Percentiles rank a stretch among this genome's conserved stretches.
phyloP scores from a whole-genome alignment of 2,329 filamentous ascomycete genomes.

The Epichloe baconii region DNA sequence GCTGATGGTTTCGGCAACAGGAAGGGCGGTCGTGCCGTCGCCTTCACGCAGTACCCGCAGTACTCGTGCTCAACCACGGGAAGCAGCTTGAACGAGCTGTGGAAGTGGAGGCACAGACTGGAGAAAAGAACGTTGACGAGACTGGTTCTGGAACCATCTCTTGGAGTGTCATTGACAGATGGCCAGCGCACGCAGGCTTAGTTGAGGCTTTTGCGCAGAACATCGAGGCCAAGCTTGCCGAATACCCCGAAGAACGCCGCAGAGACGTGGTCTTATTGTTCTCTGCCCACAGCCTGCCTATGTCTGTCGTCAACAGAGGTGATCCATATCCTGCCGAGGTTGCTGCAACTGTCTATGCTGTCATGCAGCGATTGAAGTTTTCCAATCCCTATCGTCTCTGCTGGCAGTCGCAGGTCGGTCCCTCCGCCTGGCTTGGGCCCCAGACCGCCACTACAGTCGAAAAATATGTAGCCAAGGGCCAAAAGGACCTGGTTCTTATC shows the following conservation, averaged over 20 bases:
- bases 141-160: constrained; percentile 56
- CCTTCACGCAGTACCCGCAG: constrained; percentile 96
- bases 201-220: constrained; percentile 88
- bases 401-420: constrained; percentile 97
- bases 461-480: constrained; percentile 78
- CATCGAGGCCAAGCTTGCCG: constrained; percentile 71
- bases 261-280: constrained; percentile 79
- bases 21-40: constrained; percentile 82
- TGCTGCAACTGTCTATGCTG: constrained; percentile 86
- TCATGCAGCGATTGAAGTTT: constrained; percentile 85
- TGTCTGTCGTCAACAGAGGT: constrained; percentile 92
- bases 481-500: constrained; percentile 81
- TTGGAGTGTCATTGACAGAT: constrained; percentile 97
- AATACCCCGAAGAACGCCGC: constrained; percentile 71
- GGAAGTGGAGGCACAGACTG: constrained; percentile 87
- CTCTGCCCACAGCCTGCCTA: constrained; percentile 89
- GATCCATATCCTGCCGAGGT: constrained; percentile 95
- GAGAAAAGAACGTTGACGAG: constrained; percentile 58
- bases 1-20: constrained; percentile 84
- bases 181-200: constrained; percentile 83
- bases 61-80: constrained; percentile 97
- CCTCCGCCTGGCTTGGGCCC: constrained; percentile 86
- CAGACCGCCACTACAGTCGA: constrained; percentile 84
- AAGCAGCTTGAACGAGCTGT: constrained; percentile 89
- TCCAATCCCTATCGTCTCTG: constrained; percentile 85